A percentile compares a stretch with the other conserved stretches of the same genome.
phyloP scores from a whole-genome alignment of 2,329 filamentous ascomycete genomes.

The Trichoderma simmonsii region DNA sequence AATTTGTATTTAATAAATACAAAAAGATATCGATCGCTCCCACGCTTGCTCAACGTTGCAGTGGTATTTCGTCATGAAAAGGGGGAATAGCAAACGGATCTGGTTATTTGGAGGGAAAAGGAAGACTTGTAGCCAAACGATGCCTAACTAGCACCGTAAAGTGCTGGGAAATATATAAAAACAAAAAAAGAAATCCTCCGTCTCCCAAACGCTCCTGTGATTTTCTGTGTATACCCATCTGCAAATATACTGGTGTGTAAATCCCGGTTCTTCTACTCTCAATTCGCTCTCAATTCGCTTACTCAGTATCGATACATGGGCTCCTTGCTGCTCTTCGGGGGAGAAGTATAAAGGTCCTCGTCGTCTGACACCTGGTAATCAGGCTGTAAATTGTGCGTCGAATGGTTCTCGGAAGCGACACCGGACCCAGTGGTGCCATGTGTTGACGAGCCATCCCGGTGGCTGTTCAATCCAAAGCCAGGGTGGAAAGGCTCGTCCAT shows the following conservation, averaged over 20 bases:
- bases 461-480: constrained; percentile 28
- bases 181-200: neutral
- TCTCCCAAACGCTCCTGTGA: neutral
- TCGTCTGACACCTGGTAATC: constrained; percentile 32
- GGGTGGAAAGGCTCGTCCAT: constrained; percentile 39
- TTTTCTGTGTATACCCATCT: neutral
- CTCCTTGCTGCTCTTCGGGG: constrained; percentile 36
- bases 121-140: neutral
- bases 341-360: constrained; percentile 42
- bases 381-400: constrained; percentile 17
- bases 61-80: neutral
- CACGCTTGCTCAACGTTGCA: neutral
- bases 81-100: neutral
- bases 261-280: neutral
- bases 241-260: neutral
- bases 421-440: constrained; percentile 21
- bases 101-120: neutral
- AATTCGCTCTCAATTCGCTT: neutral
- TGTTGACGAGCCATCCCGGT: constrained; percentile 4
- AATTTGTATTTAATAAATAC: neutral
- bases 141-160: neutral
- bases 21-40: neutral
- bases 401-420: constrained; percentile 21
- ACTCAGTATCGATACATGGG: constrained; percentile 35
- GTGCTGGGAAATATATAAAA: neutral